phyloP scores from a whole-genome alignment of 2,329 filamentous ascomycete genomes.

The Coniochaeta sp. region DNA sequence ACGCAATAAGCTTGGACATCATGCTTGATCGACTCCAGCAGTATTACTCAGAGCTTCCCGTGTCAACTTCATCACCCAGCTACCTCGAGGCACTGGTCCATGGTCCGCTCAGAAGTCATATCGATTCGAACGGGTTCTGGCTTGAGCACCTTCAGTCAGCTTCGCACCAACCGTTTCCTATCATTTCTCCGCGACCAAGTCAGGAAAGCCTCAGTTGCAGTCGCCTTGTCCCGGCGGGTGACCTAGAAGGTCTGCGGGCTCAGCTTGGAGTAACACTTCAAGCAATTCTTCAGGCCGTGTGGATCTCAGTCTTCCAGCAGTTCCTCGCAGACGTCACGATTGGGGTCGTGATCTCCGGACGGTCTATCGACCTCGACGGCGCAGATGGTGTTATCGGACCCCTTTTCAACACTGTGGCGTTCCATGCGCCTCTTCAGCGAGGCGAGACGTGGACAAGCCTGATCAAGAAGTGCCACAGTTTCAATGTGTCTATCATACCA shows the following conservation, averaged over 20 bases:
- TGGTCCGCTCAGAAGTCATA: constrained; percentile 55
- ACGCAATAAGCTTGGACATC: constrained; percentile 69
- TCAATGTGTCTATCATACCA: constrained; percentile 58
- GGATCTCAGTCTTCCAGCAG: constrained; percentile 56
- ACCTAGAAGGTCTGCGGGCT: constrained; percentile 46
- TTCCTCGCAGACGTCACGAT: constrained; percentile 41
- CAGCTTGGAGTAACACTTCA: constrained; percentile 69
- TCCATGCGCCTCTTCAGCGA: constrained; percentile 28
- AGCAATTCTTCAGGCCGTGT: constrained; percentile 68
- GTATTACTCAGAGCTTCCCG: constrained; percentile 34
- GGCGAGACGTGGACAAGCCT: constrained; percentile 52
- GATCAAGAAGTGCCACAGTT: constrained; percentile 59
- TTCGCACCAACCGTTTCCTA: constrained; percentile 13
- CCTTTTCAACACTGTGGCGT: constrained; percentile 85
- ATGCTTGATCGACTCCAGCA: constrained; percentile 53
- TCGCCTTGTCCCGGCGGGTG: constrained; percentile 26
- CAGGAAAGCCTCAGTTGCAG: constrained; percentile 13
- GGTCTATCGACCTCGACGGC: constrained; percentile 60
- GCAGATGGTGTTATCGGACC: constrained; percentile 69
- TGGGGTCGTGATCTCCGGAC: constrained; percentile 73
- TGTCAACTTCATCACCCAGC: constrained; percentile 29
- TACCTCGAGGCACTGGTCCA: constrained; percentile 63
- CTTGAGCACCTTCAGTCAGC: constrained; percentile 39
- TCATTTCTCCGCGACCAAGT: constrained; percentile 7
- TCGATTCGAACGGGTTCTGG: constrained; percentile 57